Evolutionary conservation across 768 basidiomycete genomes (phyloP).

Genomic region (Atractiella rhizophila): DNA sequence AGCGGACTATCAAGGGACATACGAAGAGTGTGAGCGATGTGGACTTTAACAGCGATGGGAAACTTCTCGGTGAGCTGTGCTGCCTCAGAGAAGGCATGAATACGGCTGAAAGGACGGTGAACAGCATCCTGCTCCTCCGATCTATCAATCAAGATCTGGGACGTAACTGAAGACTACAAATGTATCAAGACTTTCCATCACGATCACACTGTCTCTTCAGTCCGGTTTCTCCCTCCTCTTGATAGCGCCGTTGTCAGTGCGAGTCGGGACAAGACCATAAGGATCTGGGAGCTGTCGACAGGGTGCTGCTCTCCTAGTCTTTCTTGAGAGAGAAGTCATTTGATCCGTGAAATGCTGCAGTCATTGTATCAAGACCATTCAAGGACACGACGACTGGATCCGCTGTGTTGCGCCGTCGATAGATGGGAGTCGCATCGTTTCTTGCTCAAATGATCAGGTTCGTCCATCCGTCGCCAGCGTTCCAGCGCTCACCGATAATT

Average conservation of each 20-base stretch:
- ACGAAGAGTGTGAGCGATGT: slow-evolving; percentile 68
- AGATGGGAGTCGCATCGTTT: slow-evolving; percentile 49
- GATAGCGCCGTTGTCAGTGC: slow-evolving; percentile 64
- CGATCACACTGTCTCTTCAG: slow-evolving; percentile 70
- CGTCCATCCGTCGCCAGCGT: slow-evolving; percentile 11
- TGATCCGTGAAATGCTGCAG: slow-evolving; percentile 21
- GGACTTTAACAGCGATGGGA: slow-evolving; percentile 68
- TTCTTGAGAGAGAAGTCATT: neutral
- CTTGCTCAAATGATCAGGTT: slow-evolving; percentile 71
- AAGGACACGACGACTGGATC: slow-evolving; percentile 66
- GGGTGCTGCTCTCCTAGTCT: slow-evolving; percentile 36
- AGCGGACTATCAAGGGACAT: slow-evolving; percentile 72
- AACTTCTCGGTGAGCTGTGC: slow-evolving; percentile 48
- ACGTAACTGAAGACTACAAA: slow-evolving; percentile 68
- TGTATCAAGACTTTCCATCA: slow-evolving; percentile 65
- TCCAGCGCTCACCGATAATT: neutral
- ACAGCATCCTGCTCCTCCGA: slow-evolving; percentile 55
- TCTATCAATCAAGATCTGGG: slow-evolving; percentile 79
- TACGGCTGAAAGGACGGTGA: neutral
- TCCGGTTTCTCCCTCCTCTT: slow-evolving; percentile 57
- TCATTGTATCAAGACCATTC: slow-evolving; percentile 47
- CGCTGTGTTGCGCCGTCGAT: slow-evolving; percentile 29
- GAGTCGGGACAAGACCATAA: slow-evolving; percentile 62
- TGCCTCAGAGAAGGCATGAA: neutral
- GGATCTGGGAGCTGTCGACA: slow-evolving; percentile 62